Conservation (phyloP, 2,329 filamentous ascomycete species). For the Venturia carpophila region DNA sequence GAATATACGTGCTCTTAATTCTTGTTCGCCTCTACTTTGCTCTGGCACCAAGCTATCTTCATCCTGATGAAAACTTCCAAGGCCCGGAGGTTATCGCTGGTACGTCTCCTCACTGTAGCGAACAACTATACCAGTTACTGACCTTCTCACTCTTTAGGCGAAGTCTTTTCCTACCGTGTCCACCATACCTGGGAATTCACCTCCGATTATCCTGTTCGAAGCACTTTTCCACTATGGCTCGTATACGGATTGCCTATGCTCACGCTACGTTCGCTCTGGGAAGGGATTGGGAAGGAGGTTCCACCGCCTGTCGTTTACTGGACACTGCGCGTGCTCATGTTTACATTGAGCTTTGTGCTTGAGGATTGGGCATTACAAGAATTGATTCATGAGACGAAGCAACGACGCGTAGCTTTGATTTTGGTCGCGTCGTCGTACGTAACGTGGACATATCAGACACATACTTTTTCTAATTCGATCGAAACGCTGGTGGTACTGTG, state of each 20-base stretch:
- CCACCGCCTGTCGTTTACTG: slow-evolving; percentile 86
- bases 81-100: slow-evolving; percentile 95
- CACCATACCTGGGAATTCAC: slow-evolving; percentile 96
- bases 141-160: slow-evolving; percentile 48
- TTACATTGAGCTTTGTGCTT: slow-evolving; percentile 87
- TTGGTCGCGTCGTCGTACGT: slow-evolving; percentile 94
- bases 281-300: slow-evolving; percentile 72
- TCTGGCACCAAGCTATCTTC: slow-evolving; percentile 88
- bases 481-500: slow-evolving; percentile 90
- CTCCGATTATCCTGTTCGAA: slow-evolving; percentile 77
- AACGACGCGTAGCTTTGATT: slow-evolving; percentile 65
- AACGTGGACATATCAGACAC: slow-evolving; percentile 97
- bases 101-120: slow-evolving; percentile 40
- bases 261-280: slow-evolving; percentile 84
- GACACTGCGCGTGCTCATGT: slow-evolving; percentile 82
- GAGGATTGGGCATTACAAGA: slow-evolving; percentile 98
- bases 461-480: slow-evolving; percentile 96
- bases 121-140: neutral
- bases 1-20: slow-evolving; percentile 76
- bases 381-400: slow-evolving; percentile 65
- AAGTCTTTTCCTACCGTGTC: slow-evolving; percentile 87
- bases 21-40: slow-evolving; percentile 90
- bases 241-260: slow-evolving; percentile 92
- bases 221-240: slow-evolving; percentile 93
- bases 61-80: slow-evolving; percentile 98